Evolutionary conservation across 129 eudicot species (phyloP).

Genomic region (Ambrosia artemisiifolia): DNA sequence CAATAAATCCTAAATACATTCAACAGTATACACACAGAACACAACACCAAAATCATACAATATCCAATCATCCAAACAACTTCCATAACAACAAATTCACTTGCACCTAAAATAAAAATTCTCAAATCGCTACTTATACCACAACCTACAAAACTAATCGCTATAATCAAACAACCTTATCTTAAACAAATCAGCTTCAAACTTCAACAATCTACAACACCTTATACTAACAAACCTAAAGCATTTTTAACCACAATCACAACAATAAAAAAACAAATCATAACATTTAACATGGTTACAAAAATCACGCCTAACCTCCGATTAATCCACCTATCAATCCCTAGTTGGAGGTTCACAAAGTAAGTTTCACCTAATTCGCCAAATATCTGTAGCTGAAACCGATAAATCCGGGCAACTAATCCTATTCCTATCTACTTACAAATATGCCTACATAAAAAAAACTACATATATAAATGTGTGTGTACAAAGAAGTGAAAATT

Average conservation of each 20-base stretch:
- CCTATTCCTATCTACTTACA: no score
- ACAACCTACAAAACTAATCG: slow-evolving; percentile 16
- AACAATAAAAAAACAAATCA: not conserved
- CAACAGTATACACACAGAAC: no score
- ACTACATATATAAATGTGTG: no score
- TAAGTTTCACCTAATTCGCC: no score
- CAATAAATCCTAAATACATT: not conserved
- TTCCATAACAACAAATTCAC: not conserved
- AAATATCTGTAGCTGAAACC: no score
- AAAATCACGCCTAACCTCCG: no score
- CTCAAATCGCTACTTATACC: not conserved
- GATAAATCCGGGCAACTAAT: no score
- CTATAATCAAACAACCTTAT: slow-evolving; percentile 10
- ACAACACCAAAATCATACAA: not conserved
- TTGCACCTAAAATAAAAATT: not conserved
- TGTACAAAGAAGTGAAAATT: no score
- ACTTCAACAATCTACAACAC: slow-evolving; percentile 1
- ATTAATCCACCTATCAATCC: no score
- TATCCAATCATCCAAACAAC: not conserved
- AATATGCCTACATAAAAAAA: no score
- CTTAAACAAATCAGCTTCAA: not conserved
- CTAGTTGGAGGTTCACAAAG: no score
- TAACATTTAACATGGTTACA: no score
- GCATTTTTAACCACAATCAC: not conserved
- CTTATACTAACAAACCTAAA: not conserved